Base-by-base conservation (phyloP, 441 rosid species). In the Caryocar brasiliense region DNA sequence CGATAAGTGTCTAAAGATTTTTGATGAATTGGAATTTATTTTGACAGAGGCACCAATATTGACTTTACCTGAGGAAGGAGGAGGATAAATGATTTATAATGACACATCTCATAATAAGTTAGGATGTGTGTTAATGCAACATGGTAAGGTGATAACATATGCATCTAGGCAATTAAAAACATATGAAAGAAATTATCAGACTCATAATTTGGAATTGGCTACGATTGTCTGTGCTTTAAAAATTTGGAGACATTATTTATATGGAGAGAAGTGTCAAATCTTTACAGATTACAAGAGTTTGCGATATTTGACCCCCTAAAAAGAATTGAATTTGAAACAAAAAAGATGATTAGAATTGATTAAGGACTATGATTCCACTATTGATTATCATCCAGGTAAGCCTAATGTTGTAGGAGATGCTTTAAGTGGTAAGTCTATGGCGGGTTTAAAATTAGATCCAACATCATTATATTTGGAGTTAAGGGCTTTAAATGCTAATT, bases 111-210 rank as follows among this genome's bases (percentile, higher is more conserved):
- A 7, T 1, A 10, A n/a, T 0, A 33, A 51, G 0, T 14, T 52
- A 0, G 41, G 51, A 0, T 39, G 57, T 27, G 61, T 46, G 0
- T 5, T 52, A 3, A 58, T 52, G 47, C 51, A 58, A 30, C 0
- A 30, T n/a, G n/a, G n/a, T n/a, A n/a, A n/a, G n/a, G n/a, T n/a
- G n/a, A n/a, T n/a, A n/a, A n/a, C n/a, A n/a, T n/a, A n/a, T n/a
- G n/a, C n/a, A n/a, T n/a, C n/a, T n/a, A n/a, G n/a, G n/a, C n/a
- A n/a, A n/a, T n/a, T n/a, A n/a, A 2, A 36, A 5, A 0, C 3
- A 10, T n/a, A n/a, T n/a, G n/a, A n/a, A n/a, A n/a, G n/a, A n/a
- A n/a, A n/a, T n/a, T n/a, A n/a, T n/a, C n/a, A n/a, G n/a, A n/a
- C n/a, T n/a, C n/a, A n/a, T n/a, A n/a, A n/a, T n/a, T n/a, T n/a